Conservation (phyloP, 2,329 filamentous ascomycete species). For the Fusarium ambrosium region DNA sequence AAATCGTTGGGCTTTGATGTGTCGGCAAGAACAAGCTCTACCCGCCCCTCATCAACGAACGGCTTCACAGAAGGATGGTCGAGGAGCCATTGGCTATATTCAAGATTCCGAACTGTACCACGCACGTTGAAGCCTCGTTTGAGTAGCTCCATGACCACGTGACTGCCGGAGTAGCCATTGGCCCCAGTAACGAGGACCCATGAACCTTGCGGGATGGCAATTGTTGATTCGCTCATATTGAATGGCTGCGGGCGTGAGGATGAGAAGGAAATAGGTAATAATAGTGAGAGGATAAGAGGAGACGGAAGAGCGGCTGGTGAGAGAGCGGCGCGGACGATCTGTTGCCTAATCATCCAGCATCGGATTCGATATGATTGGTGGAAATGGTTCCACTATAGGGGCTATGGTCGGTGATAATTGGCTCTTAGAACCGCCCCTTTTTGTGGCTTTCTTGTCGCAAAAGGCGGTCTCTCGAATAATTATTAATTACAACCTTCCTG, state of each 20-base stretch:
- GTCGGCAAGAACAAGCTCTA: not conserved
- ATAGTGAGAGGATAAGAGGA: not conserved
- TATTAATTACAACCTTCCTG: not conserved
- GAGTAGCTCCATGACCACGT: constrained; percentile 2
- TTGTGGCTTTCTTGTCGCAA: not conserved
- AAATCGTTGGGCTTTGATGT: not conserved
- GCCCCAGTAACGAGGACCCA: constrained; percentile 10
- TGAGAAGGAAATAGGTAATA: not conserved
- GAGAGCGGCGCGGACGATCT: not conserved
- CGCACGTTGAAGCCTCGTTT: constrained; percentile 3
- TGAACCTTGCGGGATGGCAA: constrained; percentile 1
- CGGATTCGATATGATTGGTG: not conserved
- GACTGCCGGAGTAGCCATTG: not conserved
- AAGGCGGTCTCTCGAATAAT: not conserved
- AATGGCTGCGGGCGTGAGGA: not conserved
- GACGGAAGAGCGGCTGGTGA: not conserved
- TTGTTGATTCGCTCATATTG: not conserved
- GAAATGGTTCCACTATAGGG: not conserved
- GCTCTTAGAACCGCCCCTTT: not conserved
- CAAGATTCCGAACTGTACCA: constrained; percentile 8
- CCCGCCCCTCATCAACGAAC: not conserved
- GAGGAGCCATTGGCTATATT: constrained; percentile 2
- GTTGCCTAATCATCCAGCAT: not conserved
- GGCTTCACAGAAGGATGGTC: constrained; percentile 6
- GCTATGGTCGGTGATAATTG: not conserved